phyloP scores from a whole-genome alignment of 768 basidiomycete species.

The Auricularia heimuer region DNA sequence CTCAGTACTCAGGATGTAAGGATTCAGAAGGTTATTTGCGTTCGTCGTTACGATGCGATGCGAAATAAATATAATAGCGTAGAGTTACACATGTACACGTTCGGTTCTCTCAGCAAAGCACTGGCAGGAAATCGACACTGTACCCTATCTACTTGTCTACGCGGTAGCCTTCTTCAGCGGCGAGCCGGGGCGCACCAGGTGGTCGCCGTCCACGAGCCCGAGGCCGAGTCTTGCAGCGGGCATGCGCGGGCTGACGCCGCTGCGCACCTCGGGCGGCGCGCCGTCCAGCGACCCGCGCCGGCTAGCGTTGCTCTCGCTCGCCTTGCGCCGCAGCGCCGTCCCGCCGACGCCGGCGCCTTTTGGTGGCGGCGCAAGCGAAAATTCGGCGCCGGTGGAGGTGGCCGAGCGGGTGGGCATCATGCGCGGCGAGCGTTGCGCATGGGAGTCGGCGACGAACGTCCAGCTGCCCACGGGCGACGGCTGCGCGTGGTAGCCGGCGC shows the following conservation, averaged over 20 bases:
- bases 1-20: no score
- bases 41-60: no score
- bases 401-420: not conserved
- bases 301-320: not conserved
- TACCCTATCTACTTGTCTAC: not conserved
- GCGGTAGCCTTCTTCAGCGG: not conserved
- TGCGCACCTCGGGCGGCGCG: not conserved
- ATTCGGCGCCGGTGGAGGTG: not conserved
- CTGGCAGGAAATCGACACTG: no score
- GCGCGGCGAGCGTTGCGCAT: not conserved
- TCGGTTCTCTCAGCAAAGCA: no score
- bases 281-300: not conserved
- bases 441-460: not conserved
- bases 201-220: not conserved
- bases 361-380: not conserved
- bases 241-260: not conserved
- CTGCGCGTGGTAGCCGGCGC: not conserved
- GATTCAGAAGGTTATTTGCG: no score
- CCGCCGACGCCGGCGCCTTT: not conserved
- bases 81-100: no score
- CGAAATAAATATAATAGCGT: no score
- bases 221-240: not conserved
- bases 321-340: not conserved
- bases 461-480: not conserved
- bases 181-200: not conserved